phyloP scores from a whole-genome alignment of 108 stramenopile species.

The Nannochloropsis gaditana region DNA sequence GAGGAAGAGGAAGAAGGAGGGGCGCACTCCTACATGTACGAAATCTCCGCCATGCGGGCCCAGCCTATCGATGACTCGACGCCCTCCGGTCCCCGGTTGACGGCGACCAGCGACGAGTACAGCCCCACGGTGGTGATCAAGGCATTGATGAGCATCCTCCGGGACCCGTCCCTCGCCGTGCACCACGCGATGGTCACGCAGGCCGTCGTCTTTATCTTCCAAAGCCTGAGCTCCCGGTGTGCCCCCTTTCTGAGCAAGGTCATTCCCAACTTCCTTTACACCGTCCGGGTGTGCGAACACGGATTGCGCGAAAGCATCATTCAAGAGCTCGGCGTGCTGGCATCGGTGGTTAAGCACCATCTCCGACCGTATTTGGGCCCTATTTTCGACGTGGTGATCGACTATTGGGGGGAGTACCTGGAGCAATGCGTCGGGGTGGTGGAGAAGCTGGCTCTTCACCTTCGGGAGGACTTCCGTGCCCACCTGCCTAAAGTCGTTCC shows the following conservation, averaged over 20 bases:
- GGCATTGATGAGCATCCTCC: conserved; percentile 76
- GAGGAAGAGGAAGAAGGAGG: conserved; percentile 44
- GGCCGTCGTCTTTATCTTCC: conserved; percentile 83
- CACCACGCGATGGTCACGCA: conserved; percentile 90
- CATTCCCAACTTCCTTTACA: conserved; percentile 77
- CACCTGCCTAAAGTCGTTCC: conserved; percentile 69
- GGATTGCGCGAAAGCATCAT: conserved; percentile 78
- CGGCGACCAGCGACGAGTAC: conserved; percentile 73
- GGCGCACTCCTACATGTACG: conserved; percentile 78
- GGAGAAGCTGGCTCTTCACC: conserved; percentile 67
- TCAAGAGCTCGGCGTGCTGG: conserved; percentile 75
- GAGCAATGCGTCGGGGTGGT: conserved; percentile 71
- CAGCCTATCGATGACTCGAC: conserved; percentile 62
- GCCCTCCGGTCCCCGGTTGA: conserved; percentile 24
- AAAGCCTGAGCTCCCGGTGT: conserved; percentile 72
- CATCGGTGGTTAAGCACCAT: conserved; percentile 73
- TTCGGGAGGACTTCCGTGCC: conserved; percentile 71
- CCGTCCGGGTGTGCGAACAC: conserved; percentile 64
- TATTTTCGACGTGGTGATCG: conserved; percentile 76
- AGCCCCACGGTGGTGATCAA: conserved; percentile 86
- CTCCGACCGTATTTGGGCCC: conserved; percentile 74
- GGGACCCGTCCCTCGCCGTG: conserved; percentile 71
- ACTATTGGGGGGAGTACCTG: conserved; percentile 81
- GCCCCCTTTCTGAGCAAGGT: conserved; percentile 74
- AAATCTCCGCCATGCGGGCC: conserved; percentile 76